Conservation (phyloP, 352 stramenopile species). For the Globisporangium camurandrum region DNA sequence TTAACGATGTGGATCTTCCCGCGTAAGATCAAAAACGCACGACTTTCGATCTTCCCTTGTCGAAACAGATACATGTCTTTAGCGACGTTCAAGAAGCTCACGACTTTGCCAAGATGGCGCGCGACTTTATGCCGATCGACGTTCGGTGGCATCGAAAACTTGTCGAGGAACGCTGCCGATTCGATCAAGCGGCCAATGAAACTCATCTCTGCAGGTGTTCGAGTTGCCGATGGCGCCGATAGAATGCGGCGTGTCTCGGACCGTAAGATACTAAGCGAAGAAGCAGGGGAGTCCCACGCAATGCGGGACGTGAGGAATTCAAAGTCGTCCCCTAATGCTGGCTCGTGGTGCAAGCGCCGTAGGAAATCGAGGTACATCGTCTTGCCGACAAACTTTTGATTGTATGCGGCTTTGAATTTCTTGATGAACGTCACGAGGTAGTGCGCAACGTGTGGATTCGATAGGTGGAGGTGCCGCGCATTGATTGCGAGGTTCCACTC, state of each 20-base stretch:
- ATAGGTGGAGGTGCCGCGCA: slow-evolving; percentile 50
- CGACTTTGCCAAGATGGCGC: slow-evolving; percentile 33
- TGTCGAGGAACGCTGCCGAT: slow-evolving; percentile 43
- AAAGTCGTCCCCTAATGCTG: slow-evolving; percentile 43
- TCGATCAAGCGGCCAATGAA: slow-evolving; percentile 61
- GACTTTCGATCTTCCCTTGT: slow-evolving; percentile 68
- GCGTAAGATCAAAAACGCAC: slow-evolving; percentile 71
- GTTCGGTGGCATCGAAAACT: slow-evolving; percentile 51
- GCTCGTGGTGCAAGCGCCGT: slow-evolving; percentile 52
- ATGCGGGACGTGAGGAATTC: slow-evolving; percentile 42
- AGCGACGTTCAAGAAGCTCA: slow-evolving; percentile 43
- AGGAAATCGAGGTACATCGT: slow-evolving; percentile 69
- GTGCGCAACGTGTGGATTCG: slow-evolving; percentile 57
- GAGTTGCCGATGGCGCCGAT: slow-evolving; percentile 21
- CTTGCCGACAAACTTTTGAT: slow-evolving; percentile 69
- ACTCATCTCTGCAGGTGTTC: slow-evolving; percentile 32
- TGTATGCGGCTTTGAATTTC: slow-evolving; percentile 70
- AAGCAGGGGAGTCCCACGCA: slow-evolving; percentile 42
- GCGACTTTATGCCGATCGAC: slow-evolving; percentile 47
- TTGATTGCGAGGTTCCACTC: slow-evolving; percentile 64
- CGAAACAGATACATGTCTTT: slow-evolving; percentile 53
- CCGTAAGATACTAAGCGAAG: slow-evolving; percentile 59
- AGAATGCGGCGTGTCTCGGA: slow-evolving; percentile 61
- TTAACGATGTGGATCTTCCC: slow-evolving; percentile 77
- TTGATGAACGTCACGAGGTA: slow-evolving; percentile 70